Percentiles rank a stretch among this genome's conserved stretches.
Evolutionary conservation across 2,329 filamentous ascomycete genomes (phyloP).

Genomic region (Chaetomiaceae sp.): DNA sequence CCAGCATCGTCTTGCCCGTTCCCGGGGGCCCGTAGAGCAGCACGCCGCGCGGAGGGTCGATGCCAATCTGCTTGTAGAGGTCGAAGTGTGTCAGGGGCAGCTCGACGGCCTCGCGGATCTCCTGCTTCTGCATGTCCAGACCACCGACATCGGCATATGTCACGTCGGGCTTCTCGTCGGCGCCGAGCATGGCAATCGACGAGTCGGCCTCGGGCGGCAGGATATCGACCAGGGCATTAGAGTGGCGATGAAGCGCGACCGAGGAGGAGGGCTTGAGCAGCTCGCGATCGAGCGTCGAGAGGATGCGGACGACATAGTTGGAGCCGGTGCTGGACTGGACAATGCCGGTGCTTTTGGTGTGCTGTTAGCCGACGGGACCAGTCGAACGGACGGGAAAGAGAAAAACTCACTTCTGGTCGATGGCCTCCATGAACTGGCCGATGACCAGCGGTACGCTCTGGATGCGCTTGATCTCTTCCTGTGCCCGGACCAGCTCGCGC

Average conservation of each 20-base stretch:
- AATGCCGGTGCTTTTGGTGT: constrained; percentile 77
- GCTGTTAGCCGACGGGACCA: constrained; percentile 1
- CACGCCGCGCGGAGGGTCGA: constrained; percentile 94
- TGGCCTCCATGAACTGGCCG: constrained; percentile 99
- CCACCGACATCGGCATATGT: constrained; percentile 98
- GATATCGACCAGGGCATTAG: constrained; percentile 96
- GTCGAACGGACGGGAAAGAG: constrained; percentile 7
- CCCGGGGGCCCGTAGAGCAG: constrained; percentile 93
- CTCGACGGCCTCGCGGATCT: constrained; percentile 96
- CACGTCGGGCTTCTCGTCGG: constrained; percentile 96
- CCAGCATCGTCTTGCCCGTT: constrained; percentile 94
- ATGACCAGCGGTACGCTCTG: constrained; percentile 97
- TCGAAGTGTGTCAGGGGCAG: constrained; percentile 96
- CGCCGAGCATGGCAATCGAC: constrained; percentile 95
- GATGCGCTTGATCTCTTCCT: constrained; percentile 99
- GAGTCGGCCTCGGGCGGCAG: constrained; percentile 98
- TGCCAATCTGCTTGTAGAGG: constrained; percentile 98
- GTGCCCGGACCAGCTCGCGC: constrained; percentile 90
- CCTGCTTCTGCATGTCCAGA: constrained; percentile 99
- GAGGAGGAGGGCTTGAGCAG: constrained; percentile 96
- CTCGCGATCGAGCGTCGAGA: constrained; percentile 97
- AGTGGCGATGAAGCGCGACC: constrained; percentile 95
- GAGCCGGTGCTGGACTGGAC: constrained; percentile 97
- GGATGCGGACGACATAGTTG: constrained; percentile 97
- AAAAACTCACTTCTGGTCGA: constrained; percentile 82